Percentiles rank a stretch among this genome's conserved stretches.
Evolutionary conservation across 2,329 filamentous ascomycete species (phyloP).

Genomic region (Neofusicoccum parvum): DNA sequence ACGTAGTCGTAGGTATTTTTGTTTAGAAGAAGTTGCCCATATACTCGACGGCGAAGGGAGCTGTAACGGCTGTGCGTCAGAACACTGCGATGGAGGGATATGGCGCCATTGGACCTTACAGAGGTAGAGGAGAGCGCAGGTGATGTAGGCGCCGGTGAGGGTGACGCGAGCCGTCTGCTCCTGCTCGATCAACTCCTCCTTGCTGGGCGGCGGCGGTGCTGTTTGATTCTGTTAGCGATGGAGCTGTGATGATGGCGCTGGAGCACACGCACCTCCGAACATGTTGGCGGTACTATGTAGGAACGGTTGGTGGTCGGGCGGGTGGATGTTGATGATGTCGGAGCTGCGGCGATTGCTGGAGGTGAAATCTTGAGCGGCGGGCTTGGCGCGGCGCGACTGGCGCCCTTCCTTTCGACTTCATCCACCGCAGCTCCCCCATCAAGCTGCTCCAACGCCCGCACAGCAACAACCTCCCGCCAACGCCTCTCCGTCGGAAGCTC

Average conservation of each 20-base stretch:
- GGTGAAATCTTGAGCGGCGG: slow-evolving; percentile 11
- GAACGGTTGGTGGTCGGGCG: neutral
- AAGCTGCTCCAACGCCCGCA: neutral
- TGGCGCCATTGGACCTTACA: slow-evolving; percentile 57
- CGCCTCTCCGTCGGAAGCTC: neutral
- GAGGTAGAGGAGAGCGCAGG: slow-evolving; percentile 71
- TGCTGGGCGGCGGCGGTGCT: slow-evolving; percentile 71
- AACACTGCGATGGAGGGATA: neutral
- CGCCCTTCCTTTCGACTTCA: slow-evolving; percentile 10
- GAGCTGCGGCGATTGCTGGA: slow-evolving; percentile 19
- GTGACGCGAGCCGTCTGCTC: slow-evolving; percentile 69
- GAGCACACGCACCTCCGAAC: slow-evolving; percentile 61
- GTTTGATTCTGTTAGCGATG: slow-evolving; percentile 15
- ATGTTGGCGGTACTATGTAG: slow-evolving; percentile 44
- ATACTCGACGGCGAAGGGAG: slow-evolving; percentile 59
- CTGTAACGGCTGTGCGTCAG: slow-evolving; percentile 34
- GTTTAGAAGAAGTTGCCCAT: slow-evolving; percentile 29
- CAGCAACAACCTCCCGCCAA: neutral
- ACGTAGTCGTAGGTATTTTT: neutral
- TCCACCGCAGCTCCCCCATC: neutral
- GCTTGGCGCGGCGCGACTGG: neutral
- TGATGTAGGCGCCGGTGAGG: slow-evolving; percentile 67
- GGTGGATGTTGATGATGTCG: slow-evolving; percentile 15
- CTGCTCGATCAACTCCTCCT: slow-evolving; percentile 68
- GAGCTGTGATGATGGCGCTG: neutral